Evolutionary conservation across 176 grass and related monocot species (phyloP), one percentile per base, ranked within the genome.

Genomic region (Calamus simplicifolius): DNA sequence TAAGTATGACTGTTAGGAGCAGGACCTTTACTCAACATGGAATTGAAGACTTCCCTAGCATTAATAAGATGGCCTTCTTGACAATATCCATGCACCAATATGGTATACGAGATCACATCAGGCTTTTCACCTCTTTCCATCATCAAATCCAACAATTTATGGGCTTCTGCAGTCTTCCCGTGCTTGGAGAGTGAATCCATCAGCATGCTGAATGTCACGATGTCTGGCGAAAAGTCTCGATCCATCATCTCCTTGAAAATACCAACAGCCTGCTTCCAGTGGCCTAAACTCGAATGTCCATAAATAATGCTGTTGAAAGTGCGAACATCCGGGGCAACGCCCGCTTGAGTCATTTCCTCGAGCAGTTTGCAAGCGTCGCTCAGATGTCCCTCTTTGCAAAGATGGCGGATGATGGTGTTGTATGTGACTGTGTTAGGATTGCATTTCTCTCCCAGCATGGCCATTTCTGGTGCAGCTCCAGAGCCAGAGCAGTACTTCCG

Each of bases 141-240:
- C 58, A 79, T 61, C 1, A 63, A 27, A 63, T 76, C 57, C 35
- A 81, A 57, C 27, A 66, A 63, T 52, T 56, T 86, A 21, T 28
- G 30, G 30, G 58, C 27, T 51, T 73, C 59, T 48, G 29, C 0
- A 15, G 19, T 51, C 18, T 27, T 35, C 7, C 52, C 55, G 21
- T 81, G 18, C 26, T 60, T 74, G 29, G 62, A 80, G 26, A 80
- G 60, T 3, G 35, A 69, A 21, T 3, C n/a, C 48, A 76, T 76
- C 2, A 80, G 49, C 2, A 1, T 5, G 43, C 0, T 78, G 31
- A 30, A 78, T 1, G 18, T 75, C 26, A 25, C 19, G n/a, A 17
- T 4, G 65, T 60, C 0, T 30, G 74, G 79, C 62, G 7, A 1
- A 49, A 74, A 0, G 49, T 35, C 55, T 0, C 0, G 5, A 5